Conservation (phyloP, 352 stramenopile species). For the Phytophthora cajani region DNA sequence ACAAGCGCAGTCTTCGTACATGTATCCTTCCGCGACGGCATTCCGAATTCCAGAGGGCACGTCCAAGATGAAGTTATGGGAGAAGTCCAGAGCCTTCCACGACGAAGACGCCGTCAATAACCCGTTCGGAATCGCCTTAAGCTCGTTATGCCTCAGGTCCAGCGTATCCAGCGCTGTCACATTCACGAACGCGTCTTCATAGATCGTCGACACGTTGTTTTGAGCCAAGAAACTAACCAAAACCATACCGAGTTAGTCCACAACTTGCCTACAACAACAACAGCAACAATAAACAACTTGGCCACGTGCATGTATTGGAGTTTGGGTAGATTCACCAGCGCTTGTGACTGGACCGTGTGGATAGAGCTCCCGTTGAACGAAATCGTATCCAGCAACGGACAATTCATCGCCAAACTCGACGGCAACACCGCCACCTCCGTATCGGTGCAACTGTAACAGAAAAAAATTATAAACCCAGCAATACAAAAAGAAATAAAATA, state of each 20-base stretch:
- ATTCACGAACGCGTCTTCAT: constrained; percentile 52
- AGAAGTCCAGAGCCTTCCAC: constrained; percentile 68
- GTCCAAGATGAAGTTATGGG: constrained; percentile 49
- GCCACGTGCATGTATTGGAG: constrained; percentile 49
- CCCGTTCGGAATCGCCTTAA: constrained; percentile 43
- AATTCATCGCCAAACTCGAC: constrained; percentile 39
- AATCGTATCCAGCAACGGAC: constrained; percentile 45
- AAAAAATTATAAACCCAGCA: neutral
- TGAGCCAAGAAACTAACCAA: constrained; percentile 44
- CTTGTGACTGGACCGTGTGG: constrained; percentile 48
- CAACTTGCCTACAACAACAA: neutral
- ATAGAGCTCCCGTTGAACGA: constrained; percentile 59
- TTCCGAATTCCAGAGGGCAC: constrained; percentile 47
- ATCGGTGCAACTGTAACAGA: constrained; percentile 38
- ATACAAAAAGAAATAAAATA: neutral
- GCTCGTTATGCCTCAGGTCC: constrained; percentile 63
- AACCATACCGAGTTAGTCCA: neutral
- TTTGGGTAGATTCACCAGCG: constrained; percentile 49
- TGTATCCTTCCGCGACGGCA: constrained; percentile 54
- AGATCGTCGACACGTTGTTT: constrained; percentile 55
- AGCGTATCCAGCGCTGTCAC: constrained; percentile 59
- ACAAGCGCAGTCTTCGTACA: constrained; percentile 41
- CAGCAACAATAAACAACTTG: neutral
- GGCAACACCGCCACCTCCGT: constrained; percentile 51
- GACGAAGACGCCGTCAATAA: constrained; percentile 52